Evolutionary conservation across 306 rosid species (phyloP), one percentile per base, ranked within the genome.

Genomic region (Pueraria montana): DNA sequence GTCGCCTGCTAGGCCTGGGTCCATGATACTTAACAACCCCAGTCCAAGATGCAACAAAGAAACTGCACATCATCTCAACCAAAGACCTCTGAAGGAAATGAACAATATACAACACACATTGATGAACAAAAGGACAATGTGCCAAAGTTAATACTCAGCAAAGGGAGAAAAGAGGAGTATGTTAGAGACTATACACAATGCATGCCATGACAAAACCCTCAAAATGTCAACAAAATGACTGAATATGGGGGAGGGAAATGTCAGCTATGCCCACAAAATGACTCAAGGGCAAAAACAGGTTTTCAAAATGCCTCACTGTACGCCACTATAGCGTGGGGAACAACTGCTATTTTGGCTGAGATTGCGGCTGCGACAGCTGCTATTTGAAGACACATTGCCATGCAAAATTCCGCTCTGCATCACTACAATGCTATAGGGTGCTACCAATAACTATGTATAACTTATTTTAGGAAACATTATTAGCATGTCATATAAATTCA

Each of bases 1-100:
- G 96, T 67, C 99, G 86, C 77, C 87, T 91, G 86, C 97, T 91
- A 80, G 99, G 99, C 86, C 92, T 89, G 78, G 99, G 99, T 24
- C 99, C 99, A 78, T 93, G 98, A 89, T 96, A 96, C 88, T 89
- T 96, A 70, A 96, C 97, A 82, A 96, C 99, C 72, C 99, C 98
- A 77, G 99, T 96, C 99, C 99, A 96, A 55, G 99, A 96, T 55
- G 99, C 96, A 86, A 92, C 99, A 90, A 96, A 96, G 96, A 96
- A 93, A 87, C 97, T 80, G 83, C 99, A 96, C 65, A 96, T 92
- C 85, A 96, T 87, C 94, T 96, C 99, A 85, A 92, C 99, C 92
- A 96, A 89, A 38, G 68, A 66, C 87, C 99, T 91, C 99, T 93
- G 92, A 74, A 85, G 17, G 75, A 85, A 79, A 85, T 10, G 20